A percentile compares a stretch with the other conserved stretches of the same genome.
phyloP scores from a whole-genome alignment of 2,329 filamentous ascomycete species.

The Epichloe coenophiala region DNA sequence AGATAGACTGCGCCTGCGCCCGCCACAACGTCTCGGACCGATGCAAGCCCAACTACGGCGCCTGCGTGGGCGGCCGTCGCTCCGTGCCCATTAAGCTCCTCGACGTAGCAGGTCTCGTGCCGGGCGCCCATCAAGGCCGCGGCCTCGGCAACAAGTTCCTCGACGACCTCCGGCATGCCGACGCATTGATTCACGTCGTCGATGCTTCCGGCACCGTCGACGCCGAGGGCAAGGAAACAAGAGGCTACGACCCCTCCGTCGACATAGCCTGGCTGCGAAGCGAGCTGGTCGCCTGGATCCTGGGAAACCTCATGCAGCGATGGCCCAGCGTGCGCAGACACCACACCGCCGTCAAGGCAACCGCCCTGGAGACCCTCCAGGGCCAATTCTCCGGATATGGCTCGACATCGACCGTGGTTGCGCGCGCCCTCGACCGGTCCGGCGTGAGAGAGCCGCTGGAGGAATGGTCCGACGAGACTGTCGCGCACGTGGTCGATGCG shows the following conservation, averaged over 20 bases:
- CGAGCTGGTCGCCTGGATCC: slow-evolving; percentile 92
- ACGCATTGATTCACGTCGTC: slow-evolving; percentile 93
- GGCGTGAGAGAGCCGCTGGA: slow-evolving; percentile 75
- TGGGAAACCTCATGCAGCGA: slow-evolving; percentile 85
- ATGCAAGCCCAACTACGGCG: slow-evolving; percentile 77
- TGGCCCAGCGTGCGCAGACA: slow-evolving; percentile 73
- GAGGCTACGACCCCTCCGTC: slow-evolving; percentile 88
- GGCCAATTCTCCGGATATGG: slow-evolving; percentile 94
- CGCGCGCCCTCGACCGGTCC: slow-evolving; percentile 66
- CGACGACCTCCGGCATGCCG: slow-evolving; percentile 89
- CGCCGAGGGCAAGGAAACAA: slow-evolving; percentile 91
- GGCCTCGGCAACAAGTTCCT: slow-evolving; percentile 94
- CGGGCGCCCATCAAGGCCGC: slow-evolving; percentile 84
- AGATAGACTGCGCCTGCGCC: no score
- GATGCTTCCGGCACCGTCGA: slow-evolving; percentile 93
- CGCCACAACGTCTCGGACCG: no score
- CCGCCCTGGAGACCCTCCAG: slow-evolving; percentile 80
- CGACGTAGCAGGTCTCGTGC: slow-evolving; percentile 93
- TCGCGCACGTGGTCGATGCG: slow-evolving; percentile 71
- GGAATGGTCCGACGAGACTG: slow-evolving; percentile 71
- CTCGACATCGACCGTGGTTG: slow-evolving; percentile 62
- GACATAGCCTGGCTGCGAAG: slow-evolving; percentile 93
- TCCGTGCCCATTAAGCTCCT: slow-evolving; percentile 94
- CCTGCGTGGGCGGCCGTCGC: slow-evolving; percentile 69
- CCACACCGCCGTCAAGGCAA: slow-evolving; percentile 74